A percentile compares a stretch with the other conserved stretches of the same genome.
These are phyloP conservation scores for Sphenostylis stenocarpa DNA, from an alignment of 306 rosid species.

Conservation along the genomic window DNA sequence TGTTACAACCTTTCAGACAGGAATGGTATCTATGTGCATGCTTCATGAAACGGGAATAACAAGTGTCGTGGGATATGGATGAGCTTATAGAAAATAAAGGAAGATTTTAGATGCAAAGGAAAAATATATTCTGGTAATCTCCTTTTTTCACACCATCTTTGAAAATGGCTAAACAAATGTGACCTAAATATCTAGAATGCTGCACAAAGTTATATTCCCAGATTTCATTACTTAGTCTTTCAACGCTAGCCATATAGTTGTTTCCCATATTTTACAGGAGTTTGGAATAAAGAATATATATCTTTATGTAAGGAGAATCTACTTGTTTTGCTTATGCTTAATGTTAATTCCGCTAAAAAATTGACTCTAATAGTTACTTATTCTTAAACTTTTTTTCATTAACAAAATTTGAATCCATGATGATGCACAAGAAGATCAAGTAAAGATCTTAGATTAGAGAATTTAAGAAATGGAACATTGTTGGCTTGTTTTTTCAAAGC, in stretches of 20 bases:
- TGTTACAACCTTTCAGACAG: slow-evolving; percentile 49
- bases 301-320: neutral
- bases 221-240: slow-evolving; percentile 26
- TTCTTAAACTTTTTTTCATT: too few relatives aligned
- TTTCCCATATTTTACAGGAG: slow-evolving; percentile 26
- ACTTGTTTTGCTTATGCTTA: too few relatives aligned
- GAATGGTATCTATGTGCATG: slow-evolving; percentile 63
- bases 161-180: slow-evolving; percentile 42
- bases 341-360: too few relatives aligned
- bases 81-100: slow-evolving; percentile 42
- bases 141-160: slow-evolving; percentile 35
- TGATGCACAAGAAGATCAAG: too few relatives aligned
- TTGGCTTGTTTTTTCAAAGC: too few relatives aligned
- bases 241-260: slow-evolving; percentile 17
- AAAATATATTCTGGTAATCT: slow-evolving; percentile 59
- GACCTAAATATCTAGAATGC: slow-evolving; percentile 41
- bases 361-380: too few relatives aligned
- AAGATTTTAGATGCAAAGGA: slow-evolving; percentile 58
- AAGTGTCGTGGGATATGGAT: slow-evolving; percentile 47
- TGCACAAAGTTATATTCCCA: slow-evolving; percentile 48
- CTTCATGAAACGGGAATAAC: slow-evolving; percentile 55
- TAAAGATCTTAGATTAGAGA: too few relatives aligned
- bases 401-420: too few relatives aligned
- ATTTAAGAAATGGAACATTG: too few relatives aligned
- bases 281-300: slow-evolving; percentile 35